Evolutionary conservation across 306 rosid genomes (phyloP), one percentile per base, ranked within the genome.

Genomic region (Vigna unguiculata): DNA sequence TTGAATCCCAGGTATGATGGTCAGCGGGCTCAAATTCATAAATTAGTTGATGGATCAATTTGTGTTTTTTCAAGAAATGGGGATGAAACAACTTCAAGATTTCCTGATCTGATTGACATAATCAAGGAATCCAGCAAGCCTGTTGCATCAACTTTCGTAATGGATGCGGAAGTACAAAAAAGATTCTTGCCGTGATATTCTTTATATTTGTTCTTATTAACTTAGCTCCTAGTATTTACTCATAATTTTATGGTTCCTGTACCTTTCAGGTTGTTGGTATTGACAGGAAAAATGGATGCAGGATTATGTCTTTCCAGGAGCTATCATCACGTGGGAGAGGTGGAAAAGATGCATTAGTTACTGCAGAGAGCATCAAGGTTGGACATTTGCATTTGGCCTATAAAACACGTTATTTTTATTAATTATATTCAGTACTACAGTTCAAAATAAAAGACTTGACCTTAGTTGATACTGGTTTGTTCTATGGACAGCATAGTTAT

Each of bases 11-110:
- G 98, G 81, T 93, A 93, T 77, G 98, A 93, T 84, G 98, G 98
- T 47, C 98, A 93, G 86, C 92, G 98, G 75, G 98, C 96, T 45
- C 98, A 93, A 86, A 87, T 93, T 88, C 98, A 93, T 84, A 93
- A 80, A 85, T 81, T 88, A 84, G 80, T 19, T 69, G 92, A 91
- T 87, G 98, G 97, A 61, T 86, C 96, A 6, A 16, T 91, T 80
- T 87, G 60, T 28, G 81, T 88, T 62, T 93, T 87, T 84, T 91
- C 98, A 17, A 88, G 98, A 85, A 93, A 93, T 74, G 95, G 98
- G 74, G 96, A 91, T 30, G 97, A 93, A 83, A 78, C 97, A 25
- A 88, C 97, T 57, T 85, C 84, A 24, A 93, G 88, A 84, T 93
- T 91, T 86, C 98, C 97, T 60, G 98, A 91, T 91, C 78, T 93